Evolutionary conservation across 2,329 filamentous ascomycete species (phyloP).

Genomic region (Hymenoscyphus linearis): DNA sequence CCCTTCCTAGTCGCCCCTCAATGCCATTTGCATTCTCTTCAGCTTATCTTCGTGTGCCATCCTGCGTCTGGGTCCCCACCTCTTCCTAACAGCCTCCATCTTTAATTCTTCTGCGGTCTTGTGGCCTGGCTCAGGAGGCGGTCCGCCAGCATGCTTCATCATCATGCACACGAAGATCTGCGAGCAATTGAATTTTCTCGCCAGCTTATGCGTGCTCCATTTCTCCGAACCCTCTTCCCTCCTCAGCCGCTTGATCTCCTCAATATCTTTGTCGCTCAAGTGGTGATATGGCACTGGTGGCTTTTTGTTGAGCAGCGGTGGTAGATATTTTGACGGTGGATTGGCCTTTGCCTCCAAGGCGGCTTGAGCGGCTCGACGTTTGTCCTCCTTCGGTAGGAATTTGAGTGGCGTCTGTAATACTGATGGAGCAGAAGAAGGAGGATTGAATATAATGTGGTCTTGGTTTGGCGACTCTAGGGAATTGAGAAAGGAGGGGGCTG

Average conservation of each 20-base stretch:
- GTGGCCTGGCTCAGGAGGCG: constrained; percentile 27
- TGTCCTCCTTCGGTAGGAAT: constrained; percentile 50
- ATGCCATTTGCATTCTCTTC: constrained; percentile 40
- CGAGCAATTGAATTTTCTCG: constrained; percentile 51
- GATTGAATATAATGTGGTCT: constrained; percentile 52
- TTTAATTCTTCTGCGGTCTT: constrained; percentile 41
- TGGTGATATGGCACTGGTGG: constrained; percentile 37
- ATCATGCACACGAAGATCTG: constrained; percentile 52
- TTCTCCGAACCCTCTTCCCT: constrained; percentile 42
- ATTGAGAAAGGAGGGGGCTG: constrained; percentile 53
- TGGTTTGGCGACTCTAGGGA: constrained; percentile 32
- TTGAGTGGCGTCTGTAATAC: constrained; percentile 62
- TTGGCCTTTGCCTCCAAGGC: constrained; percentile 20
- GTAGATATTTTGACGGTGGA: constrained; percentile 17
- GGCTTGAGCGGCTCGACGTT: constrained; percentile 27
- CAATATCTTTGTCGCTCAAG: constrained; percentile 49
- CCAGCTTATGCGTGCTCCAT: constrained; percentile 51
- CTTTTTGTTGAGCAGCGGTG: constrained; percentile 23
- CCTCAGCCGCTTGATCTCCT: constrained; percentile 54
- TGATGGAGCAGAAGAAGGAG: constrained; percentile 48
- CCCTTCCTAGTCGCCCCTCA: constrained; percentile 23
- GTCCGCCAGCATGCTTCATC: constrained; percentile 36
- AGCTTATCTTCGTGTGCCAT: constrained; percentile 51
- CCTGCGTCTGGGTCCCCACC: constrained; percentile 52
- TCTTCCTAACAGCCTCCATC: constrained; percentile 44